phyloP scores from a whole-genome alignment of 208 protist species.

The Acanthamoeba sp. region DNA sequence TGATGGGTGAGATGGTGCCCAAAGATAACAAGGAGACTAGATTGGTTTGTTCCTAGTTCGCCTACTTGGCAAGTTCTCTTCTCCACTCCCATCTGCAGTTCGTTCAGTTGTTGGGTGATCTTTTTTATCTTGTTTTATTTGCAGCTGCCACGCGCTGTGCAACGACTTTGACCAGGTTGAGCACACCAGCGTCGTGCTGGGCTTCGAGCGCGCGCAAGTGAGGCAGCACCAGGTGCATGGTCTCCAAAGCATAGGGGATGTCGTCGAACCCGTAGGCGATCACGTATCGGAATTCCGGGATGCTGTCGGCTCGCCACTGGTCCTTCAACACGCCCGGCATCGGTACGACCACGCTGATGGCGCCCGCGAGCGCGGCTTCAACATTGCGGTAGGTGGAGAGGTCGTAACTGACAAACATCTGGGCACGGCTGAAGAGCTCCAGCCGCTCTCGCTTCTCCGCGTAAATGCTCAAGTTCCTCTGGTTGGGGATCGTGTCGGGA shows the following conservation, averaged over 20 bases:
- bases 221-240: background rate
- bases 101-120: too few species aligned
- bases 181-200: background rate
- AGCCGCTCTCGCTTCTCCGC: background rate
- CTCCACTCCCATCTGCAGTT: too few species aligned
- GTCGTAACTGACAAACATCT: constrained; percentile 24
- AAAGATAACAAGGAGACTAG: too few species aligned
- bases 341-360: constrained; percentile 20
- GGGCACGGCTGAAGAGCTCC: background rate
- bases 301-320: background rate
- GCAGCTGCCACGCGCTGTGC: background rate
- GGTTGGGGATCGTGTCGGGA: background rate
- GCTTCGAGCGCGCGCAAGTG: background rate
- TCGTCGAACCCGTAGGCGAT: constrained; percentile 1
- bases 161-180: background rate
- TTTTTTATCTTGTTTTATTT: too few species aligned
- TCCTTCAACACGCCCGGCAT: background rate
- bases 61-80: too few species aligned
- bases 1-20: too few species aligned
- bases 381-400: background rate
- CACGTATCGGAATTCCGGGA: background rate
- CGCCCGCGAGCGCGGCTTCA: background rate
- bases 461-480: background rate
- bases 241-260: background rate
- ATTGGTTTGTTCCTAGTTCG: too few species aligned